phyloP scores from a whole-genome alignment of 768 basidiomycete genomes.

The Pleurotus eryngii region DNA sequence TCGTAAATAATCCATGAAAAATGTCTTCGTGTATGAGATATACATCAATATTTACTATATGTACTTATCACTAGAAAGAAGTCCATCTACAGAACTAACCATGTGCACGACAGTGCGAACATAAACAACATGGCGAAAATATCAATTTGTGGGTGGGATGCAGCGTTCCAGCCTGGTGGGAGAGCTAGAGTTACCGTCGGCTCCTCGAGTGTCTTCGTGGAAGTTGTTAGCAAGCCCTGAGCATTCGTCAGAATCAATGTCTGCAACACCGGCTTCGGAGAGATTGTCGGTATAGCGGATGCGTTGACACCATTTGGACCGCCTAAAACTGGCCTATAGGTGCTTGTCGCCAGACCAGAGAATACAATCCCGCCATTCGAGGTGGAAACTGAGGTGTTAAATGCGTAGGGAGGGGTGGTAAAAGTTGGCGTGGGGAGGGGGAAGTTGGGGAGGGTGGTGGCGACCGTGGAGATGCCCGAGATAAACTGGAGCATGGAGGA shows the following conservation, averaged over 20 bases:
- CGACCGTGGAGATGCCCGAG: conserved; percentile 50
- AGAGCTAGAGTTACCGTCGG: conserved; percentile 56
- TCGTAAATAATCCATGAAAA: too few species aligned
- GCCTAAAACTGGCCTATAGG: conserved; percentile 60
- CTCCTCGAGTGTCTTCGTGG: conserved; percentile 43
- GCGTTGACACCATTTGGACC: conserved; percentile 34
- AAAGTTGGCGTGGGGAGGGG: conserved; percentile 61
- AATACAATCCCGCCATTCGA: conserved; percentile 51
- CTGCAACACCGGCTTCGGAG: conserved; percentile 43
- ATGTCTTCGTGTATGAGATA: too few species aligned
- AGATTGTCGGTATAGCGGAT: conserved; percentile 56
- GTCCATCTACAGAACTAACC: conserved; percentile 10
- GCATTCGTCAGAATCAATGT: conserved; percentile 60
- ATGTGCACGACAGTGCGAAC: conserved; percentile 15
- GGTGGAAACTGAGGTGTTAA: conserved; percentile 65
- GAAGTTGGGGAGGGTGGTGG: conserved; percentile 71
- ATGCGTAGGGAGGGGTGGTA: conserved; percentile 59
- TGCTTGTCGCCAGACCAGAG: conserved; percentile 67
- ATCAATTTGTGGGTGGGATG: conserved; percentile 1
- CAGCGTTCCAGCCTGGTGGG: conserved; percentile 56
- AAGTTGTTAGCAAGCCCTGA: conserved; percentile 49
- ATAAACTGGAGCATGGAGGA: conserved; percentile 54
- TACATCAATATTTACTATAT: neutral
- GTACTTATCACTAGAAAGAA: neutral
- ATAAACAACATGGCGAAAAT: conserved; percentile 8